Evolutionary conservation across 2,329 filamentous ascomycete genomes (phyloP).

Genomic region (Aspergillus sclerotialis): DNA sequence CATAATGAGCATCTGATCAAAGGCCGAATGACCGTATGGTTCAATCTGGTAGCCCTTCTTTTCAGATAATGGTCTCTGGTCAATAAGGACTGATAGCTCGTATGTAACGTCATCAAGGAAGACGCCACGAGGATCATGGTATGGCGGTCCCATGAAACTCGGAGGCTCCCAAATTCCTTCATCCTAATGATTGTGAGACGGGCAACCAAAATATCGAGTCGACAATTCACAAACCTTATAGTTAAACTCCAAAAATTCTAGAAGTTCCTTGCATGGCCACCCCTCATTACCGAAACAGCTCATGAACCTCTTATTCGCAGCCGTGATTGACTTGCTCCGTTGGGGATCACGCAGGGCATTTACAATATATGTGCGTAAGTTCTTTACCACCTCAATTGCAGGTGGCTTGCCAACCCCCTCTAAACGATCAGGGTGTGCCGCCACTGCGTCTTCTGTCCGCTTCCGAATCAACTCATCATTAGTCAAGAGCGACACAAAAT

Average conservation of each 20-base stretch:
- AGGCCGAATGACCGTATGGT: conserved; percentile 26
- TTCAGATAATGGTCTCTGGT: conserved; percentile 34
- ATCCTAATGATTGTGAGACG: conserved; percentile 16
- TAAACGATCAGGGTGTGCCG: conserved; percentile 46
- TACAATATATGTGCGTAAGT: conserved; percentile 52
- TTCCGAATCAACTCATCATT: conserved; percentile 46
- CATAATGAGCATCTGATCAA: conserved; percentile 31
- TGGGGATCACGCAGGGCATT: conserved; percentile 49
- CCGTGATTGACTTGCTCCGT: conserved; percentile 48
- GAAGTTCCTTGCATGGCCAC: conserved; percentile 46
- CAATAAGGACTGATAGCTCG: conserved; percentile 51
- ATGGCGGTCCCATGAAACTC: conserved; percentile 30
- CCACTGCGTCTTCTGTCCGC: conserved; percentile 48
- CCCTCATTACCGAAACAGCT: conserved; percentile 55
- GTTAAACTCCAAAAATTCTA: conserved; percentile 53
- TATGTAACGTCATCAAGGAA: conserved; percentile 55
- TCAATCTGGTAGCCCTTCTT: conserved; percentile 27
- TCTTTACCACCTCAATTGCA: conserved; percentile 49
- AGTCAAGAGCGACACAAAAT: conserved; percentile 46
- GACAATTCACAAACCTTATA: conserved; percentile 31
- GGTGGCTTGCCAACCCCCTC: conserved; percentile 46
- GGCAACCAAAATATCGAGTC: conserved; percentile 1
- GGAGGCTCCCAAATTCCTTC: conserved; percentile 40
- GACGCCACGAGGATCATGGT: conserved; percentile 33
- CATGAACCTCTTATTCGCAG: conserved; percentile 58